phyloP scores from a whole-genome alignment of 1,284 basidiomycete species.

The Dichomitus squalens region DNA sequence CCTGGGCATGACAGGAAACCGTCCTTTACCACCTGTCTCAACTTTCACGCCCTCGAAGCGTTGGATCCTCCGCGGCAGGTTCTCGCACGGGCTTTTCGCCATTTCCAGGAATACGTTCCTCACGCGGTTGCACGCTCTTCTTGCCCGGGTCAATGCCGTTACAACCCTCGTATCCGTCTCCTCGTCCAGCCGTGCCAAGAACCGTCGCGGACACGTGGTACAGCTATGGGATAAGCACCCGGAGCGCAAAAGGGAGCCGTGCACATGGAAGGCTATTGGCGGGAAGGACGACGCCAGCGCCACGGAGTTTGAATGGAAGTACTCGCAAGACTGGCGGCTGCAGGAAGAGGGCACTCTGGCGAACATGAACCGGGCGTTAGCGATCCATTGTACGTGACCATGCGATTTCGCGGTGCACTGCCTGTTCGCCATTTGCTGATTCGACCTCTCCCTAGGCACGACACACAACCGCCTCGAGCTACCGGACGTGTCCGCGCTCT shows the following conservation, averaged over 20 bases:
- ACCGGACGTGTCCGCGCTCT: slow-evolving; percentile 21
- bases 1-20: slow-evolving; percentile 26
- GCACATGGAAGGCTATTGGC: slow-evolving; percentile 5
- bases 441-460: slow-evolving; percentile 13
- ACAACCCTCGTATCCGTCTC: slow-evolving; percentile 33
- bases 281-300: slow-evolving; percentile 23
- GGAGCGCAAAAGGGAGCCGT: slow-evolving; percentile 11
- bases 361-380: slow-evolving; percentile 10
- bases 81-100: slow-evolving; percentile 28
- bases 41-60: slow-evolving; percentile 15
- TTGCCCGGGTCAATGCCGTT: slow-evolving; percentile 30
- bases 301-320: slow-evolving; percentile 23
- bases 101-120: slow-evolving; percentile 29
- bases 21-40: not conserved
- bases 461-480: slow-evolving; percentile 28
- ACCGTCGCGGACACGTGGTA: slow-evolving; percentile 25
- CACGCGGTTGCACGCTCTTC: slow-evolving; percentile 22
- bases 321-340: slow-evolving; percentile 17
- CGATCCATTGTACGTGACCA: slow-evolving; percentile 20
- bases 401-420: no score
- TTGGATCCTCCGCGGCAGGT: slow-evolving; percentile 25
- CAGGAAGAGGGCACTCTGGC: slow-evolving; percentile 1
- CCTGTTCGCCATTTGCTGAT: not conserved
- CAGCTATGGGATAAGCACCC: slow-evolving; percentile 22
- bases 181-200: slow-evolving; percentile 19